Evolutionary conservation across 176 grass and related monocot species (phyloP).

Genomic region (Phoenix dactylifera): DNA sequence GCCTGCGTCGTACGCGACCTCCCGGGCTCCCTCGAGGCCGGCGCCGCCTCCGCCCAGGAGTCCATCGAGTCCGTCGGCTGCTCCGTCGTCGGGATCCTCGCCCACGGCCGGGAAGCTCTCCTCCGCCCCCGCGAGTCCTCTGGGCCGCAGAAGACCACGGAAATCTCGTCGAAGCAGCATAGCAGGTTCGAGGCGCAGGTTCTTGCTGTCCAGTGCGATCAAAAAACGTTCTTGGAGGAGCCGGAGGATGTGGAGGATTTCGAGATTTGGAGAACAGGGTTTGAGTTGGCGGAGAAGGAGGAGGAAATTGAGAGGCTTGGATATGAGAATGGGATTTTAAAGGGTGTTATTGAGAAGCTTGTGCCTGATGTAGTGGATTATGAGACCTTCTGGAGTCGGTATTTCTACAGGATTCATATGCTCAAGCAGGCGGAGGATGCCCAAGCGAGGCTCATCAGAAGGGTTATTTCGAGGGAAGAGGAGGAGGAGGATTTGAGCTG

Average conservation of each 20-base stretch:
- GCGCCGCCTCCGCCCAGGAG: slow-evolving; percentile 13
- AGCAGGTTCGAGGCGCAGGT: slow-evolving; percentile 69
- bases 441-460: slow-evolving; percentile 60
- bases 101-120: slow-evolving; percentile 75
- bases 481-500: slow-evolving; percentile 84
- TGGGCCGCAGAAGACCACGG: background rate
- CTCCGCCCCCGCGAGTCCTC: background rate
- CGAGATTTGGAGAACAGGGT: slow-evolving; percentile 47
- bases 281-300: slow-evolving; percentile 50
- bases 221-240: slow-evolving; percentile 52
- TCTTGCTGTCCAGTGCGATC: slow-evolving; percentile 60
- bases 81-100: slow-evolving; percentile 45
- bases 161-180: slow-evolving; percentile 18
- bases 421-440: slow-evolving; percentile 76
- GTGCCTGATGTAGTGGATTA: slow-evolving; percentile 52
- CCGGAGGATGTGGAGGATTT: slow-evolving; percentile 68
- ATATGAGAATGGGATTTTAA: slow-evolving; percentile 43
- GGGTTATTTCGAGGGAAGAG: slow-evolving; percentile 50
- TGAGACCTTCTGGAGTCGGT: slow-evolving; percentile 68
- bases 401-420: slow-evolving; percentile 66
- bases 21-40: slow-evolving; percentile 29
- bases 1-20: slow-evolving; percentile 41
- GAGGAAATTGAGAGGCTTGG: slow-evolving; percentile 69
- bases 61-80: slow-evolving; percentile 22
- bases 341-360: slow-evolving; percentile 49